Conservation (phyloP, 805 yeast species). For the Zygosaccharomyces lentus region DNA sequence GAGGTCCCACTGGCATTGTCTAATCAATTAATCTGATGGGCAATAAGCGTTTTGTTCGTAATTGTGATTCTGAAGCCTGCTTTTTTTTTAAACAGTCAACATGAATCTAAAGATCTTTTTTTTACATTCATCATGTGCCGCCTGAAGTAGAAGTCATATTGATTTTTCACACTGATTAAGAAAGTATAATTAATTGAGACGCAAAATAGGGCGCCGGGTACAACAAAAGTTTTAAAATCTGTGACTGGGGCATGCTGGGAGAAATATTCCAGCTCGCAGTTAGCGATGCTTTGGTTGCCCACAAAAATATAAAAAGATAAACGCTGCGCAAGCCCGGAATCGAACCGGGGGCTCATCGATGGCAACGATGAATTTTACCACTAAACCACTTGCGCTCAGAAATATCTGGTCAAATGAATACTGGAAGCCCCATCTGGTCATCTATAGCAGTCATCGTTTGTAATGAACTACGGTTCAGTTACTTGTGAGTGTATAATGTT, state of each 20-base stretch:
- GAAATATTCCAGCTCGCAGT: too few relatives aligned
- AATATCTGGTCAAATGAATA: too few relatives aligned
- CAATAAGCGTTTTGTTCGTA: too few relatives aligned
- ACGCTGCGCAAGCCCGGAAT: constrained; percentile 6
- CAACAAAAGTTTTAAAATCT: neutral
- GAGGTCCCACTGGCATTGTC: constrained; percentile 25
- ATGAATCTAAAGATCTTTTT: neutral
- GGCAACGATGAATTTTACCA: constrained; percentile 9
- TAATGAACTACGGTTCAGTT: too few relatives aligned
- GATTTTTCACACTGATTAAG: neutral
- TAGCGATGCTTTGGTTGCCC: too few relatives aligned
- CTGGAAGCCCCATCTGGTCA: too few relatives aligned
- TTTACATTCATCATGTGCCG: neutral
- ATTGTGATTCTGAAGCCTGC: neutral
- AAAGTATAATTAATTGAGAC: neutral
- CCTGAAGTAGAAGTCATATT: neutral
- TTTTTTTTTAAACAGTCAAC: neutral
- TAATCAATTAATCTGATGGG: neutral
- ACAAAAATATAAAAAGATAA: neutral
- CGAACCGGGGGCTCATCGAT: constrained; percentile 9
- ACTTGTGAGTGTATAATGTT: too few relatives aligned
- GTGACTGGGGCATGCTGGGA: too few relatives aligned
- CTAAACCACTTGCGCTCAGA: constrained; percentile 4
- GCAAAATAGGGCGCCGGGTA: neutral
- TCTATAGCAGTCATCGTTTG: too few relatives aligned